Base-by-base conservation (phyloP, 176 grass and related monocot genomes). In the Avena insularis region DNA sequence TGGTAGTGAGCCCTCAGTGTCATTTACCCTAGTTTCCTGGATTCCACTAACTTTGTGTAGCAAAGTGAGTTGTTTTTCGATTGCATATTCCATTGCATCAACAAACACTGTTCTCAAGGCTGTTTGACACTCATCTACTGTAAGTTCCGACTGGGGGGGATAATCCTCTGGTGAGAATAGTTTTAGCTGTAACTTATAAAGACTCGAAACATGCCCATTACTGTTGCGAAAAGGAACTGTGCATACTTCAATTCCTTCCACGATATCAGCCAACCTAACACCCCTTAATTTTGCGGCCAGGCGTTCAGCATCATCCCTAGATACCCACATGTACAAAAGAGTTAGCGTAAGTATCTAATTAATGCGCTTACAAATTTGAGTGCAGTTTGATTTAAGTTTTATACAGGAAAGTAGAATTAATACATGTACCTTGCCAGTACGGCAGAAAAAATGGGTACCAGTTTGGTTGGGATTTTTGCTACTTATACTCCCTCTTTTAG, bases 181-280 rank as follows among this genome's bases (percentile, higher is more conserved):
- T 70, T 88, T 90, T 90, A 98, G 92, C 20, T 90, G 90, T 19
- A 98, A 72, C 73, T 94, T 98, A 73, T 98, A 95, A 11, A 94
- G 82, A 33, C 82, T 94, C 14, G 91, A 91, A 51, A 98, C 80
- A 83, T 86, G 78, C 25, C 88, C 93, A 75, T 88, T 86, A 62
- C 71, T 82, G 71, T 92, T 91, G 75, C 84, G 93, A 85, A 98
- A 98, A 65, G 92, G 96, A 78, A 96, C 50, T 46, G 79, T 91
- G 82, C 81, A 92, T 49, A 98, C 96, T 79, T 96, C 93, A 79
- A 95, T 96, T 78, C 78, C 86, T 23, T 95, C 93, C 53, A 96
- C 85, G 64, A 93, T 14, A 84, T 94, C 92, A 54, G 89, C 82
- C 59, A 98, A 92, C 82, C 35, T 79, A 75, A 98, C 70, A 50